Base-by-base conservation (phyloP, 2,329 filamentous ascomycete genomes). In the Cladophialophora yegresii region DNA sequence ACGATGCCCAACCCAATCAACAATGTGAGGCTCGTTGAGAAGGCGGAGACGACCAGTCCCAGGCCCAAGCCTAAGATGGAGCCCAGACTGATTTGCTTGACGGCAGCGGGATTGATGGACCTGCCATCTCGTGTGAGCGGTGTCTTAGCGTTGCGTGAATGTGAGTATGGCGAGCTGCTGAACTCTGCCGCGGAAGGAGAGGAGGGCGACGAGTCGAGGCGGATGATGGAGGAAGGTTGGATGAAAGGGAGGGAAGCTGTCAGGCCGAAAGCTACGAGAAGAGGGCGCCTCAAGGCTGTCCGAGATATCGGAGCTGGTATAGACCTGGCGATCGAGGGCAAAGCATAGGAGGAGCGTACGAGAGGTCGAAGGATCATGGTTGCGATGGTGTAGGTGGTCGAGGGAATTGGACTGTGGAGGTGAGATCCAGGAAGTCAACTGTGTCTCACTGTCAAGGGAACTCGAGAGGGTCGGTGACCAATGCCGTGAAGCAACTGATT, bases 81-180 rank as follows among this genome's bases (percentile, higher is more conserved):
- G 0, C 79, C 79, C 61, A 81, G 53, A 67, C 78, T 80, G 53
- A 81, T 73, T 70, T 81, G 79, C 16, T 76, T 76, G 71, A 80
- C 77, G 40, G 74, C 69, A 5, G 65, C 64, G 6, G 68, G 69
- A 43, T 70, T 72, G 58, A 70, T 57, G 8, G 62, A 70, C 49
- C 60, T 67, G 16, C 64, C 67, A 56, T 69, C 69, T 59, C 65
- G 69, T 40, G 66, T 65, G 22, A 70, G 60, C 1, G 70, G 68
- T 20, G 58, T 67, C 43, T 69, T 69, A 16, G 70, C 67, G 47
- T 69, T 65, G 23, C 68, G 66, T 8, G 67, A 67, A 32, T 70
- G 65, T 8, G 59, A 65, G 61, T 67, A 71, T 3, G 67, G 49
- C 30, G 66, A 30, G 50, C 62, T 69, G 49, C 61, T 67, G 61